Evolutionary conservation across 2,329 filamentous ascomycete species (phyloP).

Genomic region (Penicillium concentricum): DNA sequence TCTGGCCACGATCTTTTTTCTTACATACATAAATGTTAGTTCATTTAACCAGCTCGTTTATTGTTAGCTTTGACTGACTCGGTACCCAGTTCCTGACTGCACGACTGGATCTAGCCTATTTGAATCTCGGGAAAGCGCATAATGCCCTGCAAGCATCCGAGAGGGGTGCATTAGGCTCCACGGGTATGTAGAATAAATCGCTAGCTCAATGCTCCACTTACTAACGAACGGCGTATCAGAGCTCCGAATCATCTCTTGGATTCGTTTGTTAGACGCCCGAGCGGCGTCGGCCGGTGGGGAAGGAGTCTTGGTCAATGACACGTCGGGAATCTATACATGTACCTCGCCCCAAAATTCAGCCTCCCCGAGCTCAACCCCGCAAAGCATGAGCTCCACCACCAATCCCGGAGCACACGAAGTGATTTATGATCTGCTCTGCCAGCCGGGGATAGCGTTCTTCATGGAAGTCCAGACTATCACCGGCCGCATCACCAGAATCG

Average conservation of each 20-base stretch:
- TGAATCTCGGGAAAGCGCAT: neutral
- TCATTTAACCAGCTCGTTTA: neutral
- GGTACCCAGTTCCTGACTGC: neutral
- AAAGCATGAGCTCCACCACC: neutral
- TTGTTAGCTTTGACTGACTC: neutral
- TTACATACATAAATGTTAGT: neutral
- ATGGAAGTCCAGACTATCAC: conserved; percentile 60
- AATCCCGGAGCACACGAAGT: neutral
- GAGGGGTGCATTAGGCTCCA: neutral
- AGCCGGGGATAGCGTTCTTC: conserved; percentile 43
- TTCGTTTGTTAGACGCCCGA: conserved; percentile 55
- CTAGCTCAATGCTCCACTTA: neutral
- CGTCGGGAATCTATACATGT: neutral
- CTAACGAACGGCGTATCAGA: neutral
- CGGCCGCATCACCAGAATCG: conserved; percentile 57
- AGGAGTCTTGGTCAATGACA: conserved; percentile 52
- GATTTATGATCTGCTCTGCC: neutral
- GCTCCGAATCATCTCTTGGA: conserved; percentile 46
- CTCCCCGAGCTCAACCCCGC: conserved; percentile 45
- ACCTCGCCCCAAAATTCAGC: conserved; percentile 11
- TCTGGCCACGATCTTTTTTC: neutral
- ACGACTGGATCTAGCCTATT: neutral
- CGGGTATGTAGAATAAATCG: neutral
- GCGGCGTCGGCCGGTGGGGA: conserved; percentile 58
- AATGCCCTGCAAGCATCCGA: neutral